phyloP scores from a whole-genome alignment of 306 rosid genomes.

The Bauhinia variegata region DNA sequence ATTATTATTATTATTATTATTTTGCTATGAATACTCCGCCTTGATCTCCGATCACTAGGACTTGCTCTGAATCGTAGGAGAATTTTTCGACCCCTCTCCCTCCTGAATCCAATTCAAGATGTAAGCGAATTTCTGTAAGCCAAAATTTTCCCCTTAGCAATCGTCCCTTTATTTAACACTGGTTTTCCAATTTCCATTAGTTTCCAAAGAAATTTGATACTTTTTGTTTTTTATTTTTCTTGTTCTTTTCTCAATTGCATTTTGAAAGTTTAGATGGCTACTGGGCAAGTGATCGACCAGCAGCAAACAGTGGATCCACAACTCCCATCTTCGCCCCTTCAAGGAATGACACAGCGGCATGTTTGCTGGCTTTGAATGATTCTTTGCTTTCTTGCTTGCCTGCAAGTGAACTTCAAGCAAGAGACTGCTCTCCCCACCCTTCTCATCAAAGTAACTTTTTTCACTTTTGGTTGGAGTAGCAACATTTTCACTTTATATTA shows the following conservation, averaged over 20 bases:
- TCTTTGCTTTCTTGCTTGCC: slow-evolving; percentile 98
- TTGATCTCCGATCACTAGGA: too few relatives aligned
- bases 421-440: slow-evolving; percentile 90
- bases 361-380: slow-evolving; percentile 79
- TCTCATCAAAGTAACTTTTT: slow-evolving; percentile 86
- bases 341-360: slow-evolving; percentile 75
- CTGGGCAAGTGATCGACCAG: slow-evolving; percentile 57
- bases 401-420: slow-evolving; percentile 95
- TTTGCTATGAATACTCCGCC: too few relatives aligned
- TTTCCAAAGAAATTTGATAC: too few relatives aligned
- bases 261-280: slow-evolving; percentile 57
- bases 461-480: background rate
- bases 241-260: slow-evolving; percentile 2
- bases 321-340: slow-evolving; percentile 61
- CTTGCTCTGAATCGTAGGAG: too few relatives aligned
- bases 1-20: too few relatives aligned
- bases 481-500: background rate
- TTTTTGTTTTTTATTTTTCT: too few relatives aligned
- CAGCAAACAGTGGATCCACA: slow-evolving; percentile 57
- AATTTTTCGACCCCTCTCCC: too few relatives aligned
- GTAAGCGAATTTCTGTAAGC: too few relatives aligned
- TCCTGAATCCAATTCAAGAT: too few relatives aligned
- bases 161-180: too few relatives aligned
- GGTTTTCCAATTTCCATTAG: too few relatives aligned
- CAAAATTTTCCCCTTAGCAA: too few relatives aligned